Evolutionary conservation across 2,329 filamentous ascomycete genomes (phyloP), one percentile per base, ranked within the genome.

Genomic region (Escovopsis sp.): DNA sequence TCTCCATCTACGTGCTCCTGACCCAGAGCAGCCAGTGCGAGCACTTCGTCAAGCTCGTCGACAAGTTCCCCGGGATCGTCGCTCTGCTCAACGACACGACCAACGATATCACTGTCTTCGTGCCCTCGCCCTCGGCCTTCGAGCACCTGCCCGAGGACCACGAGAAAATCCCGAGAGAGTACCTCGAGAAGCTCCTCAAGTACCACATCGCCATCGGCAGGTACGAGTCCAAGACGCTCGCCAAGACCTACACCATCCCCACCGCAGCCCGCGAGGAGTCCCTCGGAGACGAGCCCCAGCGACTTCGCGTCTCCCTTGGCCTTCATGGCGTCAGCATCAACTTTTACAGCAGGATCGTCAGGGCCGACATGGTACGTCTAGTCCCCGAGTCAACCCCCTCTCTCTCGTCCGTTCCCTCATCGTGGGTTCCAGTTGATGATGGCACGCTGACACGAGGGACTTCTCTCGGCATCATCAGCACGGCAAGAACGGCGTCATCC

Each of bases 1-100:
- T 35, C 14, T 92, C 85, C 15, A 71, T 93, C 31, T 93, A 87
- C 57, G 65, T 93, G 55, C 61, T 87, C 40, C 83, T 94, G 54
- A 63, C 70, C n/a, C 61, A 70, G 47, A 79, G 71, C 61, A 80
- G 86, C 48, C 70, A 83, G 57, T 87, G 83, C 1, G 80, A 72
- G 33, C 80, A 77, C 54, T 78, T 94, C 31, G 75, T 79, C 19
- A 71, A 79, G 50, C 62, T 86, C n/a, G 69, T 94, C 45, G 67
- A 79, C 41, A 67, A 85, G 41, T 76, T 81, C 51, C 67, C 76
- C 1, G 73, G 83, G 35, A 61, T 94, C 1, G 75, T 88, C 26
- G 55, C 79, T 36, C 54, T 76, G 4, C 69, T 94, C 19, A 90
- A 92, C 58, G 70, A 71, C 48, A 88, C 82, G 2, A 59, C 70